A percentile compares a stretch with the other conserved stretches of the same genome.
Conservation (phyloP, 441 rosid genomes). For the Euphorbia schlechtendalii region DNA sequence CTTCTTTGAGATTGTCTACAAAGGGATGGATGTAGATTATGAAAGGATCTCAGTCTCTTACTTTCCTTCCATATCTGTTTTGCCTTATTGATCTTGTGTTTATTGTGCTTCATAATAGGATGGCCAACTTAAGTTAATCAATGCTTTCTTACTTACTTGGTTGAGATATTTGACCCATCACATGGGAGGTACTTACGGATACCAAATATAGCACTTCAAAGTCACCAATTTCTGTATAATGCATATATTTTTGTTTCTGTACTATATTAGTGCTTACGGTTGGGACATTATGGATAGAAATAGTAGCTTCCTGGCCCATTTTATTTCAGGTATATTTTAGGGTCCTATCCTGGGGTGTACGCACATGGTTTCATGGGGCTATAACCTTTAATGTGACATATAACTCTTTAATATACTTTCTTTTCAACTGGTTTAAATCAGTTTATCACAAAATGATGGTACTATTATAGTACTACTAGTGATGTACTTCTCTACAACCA, state of each 20-base stretch:
- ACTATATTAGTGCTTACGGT: neutral
- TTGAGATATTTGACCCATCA: neutral
- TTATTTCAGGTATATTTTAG: neutral
- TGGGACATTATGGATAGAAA: neutral
- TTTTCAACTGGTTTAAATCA: neutral
- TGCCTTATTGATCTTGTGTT: neutral
- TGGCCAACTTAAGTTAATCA: neutral
- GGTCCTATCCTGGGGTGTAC: neutral
- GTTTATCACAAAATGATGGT: neutral
- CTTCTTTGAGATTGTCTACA: no score
- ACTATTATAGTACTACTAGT: no score
- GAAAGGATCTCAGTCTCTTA: neutral
- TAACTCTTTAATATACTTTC: neutral
- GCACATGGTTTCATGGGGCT: neutral
- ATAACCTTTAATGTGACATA: neutral
- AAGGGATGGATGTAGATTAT: neutral
- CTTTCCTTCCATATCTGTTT: neutral
- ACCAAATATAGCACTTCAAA: slow-evolving; percentile 1
- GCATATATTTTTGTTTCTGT: neutral
- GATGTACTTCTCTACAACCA: neutral
- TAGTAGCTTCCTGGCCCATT: neutral
- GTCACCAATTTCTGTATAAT: neutral
- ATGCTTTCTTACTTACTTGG: neutral
- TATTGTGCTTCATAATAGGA: neutral
- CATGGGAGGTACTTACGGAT: neutral